Evolutionary conservation across 2,329 filamentous ascomycete genomes (phyloP).

Genomic region (Fusarium sp.): DNA sequence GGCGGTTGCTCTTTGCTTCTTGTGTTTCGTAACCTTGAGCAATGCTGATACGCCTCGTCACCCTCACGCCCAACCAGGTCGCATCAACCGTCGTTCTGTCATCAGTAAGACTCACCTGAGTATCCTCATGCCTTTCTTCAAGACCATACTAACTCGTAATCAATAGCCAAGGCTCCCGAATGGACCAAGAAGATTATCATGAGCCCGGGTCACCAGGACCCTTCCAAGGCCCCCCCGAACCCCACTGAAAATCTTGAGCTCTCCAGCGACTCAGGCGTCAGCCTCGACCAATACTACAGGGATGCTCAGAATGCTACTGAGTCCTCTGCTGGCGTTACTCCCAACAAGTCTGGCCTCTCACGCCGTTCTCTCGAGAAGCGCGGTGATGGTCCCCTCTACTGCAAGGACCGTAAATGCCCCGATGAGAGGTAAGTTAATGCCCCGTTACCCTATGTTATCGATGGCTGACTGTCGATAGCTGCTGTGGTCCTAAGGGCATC

Average conservation of each 20-base stretch:
- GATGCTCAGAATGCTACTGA: conserved; percentile 6
- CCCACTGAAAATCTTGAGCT: conserved; percentile 2
- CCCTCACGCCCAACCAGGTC: not conserved
- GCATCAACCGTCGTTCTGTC: not conserved
- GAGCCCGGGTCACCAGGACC: conserved; percentile 8
- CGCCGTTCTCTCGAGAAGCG: conserved; percentile 6
- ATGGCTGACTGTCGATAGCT: not conserved
- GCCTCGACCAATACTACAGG: conserved; percentile 1
- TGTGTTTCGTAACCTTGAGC: not conserved
- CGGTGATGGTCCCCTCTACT: not conserved
- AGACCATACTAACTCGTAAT: not conserved
- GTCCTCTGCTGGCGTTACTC: not conserved
- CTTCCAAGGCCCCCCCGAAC: not conserved
- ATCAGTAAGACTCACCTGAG: too few species aligned
- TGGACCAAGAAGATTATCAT: conserved; percentile 3
- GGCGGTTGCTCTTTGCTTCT: conserved; percentile 1
- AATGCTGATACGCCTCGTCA: not conserved
- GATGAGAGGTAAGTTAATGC: not conserved
- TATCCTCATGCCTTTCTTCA: too few species aligned
- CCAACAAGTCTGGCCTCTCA: not conserved
- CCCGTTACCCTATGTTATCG: too few species aligned
- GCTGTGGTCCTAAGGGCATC: not conserved
- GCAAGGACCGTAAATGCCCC: not conserved
- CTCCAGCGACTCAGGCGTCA: not conserved
- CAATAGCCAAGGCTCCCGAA: not conserved